Percentiles rank a stretch among this genome's conserved stretches.
Evolutionary conservation across 2,329 filamentous ascomycete genomes (phyloP).

Genomic region (Thelonectria blattea): DNA sequence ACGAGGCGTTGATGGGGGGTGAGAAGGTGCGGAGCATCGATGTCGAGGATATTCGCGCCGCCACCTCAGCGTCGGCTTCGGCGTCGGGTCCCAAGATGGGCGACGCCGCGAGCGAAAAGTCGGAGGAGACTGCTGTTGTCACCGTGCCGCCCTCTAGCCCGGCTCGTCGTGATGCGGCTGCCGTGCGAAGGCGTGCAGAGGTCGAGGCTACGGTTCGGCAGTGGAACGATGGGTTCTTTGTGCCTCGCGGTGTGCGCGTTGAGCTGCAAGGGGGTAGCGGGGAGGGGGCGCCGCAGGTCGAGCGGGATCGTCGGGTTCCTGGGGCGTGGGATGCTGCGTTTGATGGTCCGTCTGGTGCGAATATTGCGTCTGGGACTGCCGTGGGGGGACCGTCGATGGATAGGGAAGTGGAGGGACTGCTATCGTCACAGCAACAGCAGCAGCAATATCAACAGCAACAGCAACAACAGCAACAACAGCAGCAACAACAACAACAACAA

Average conservation of each 20-base stretch:
- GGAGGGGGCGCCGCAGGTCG: too few species aligned
- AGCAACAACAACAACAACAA: background rate
- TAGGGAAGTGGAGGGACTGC: slow-evolving; percentile 20
- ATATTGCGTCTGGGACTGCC: slow-evolving; percentile 7
- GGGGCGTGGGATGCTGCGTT: slow-evolving; percentile 34
- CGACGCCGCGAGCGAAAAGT: slow-evolving; percentile 1
- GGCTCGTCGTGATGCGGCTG: slow-evolving; percentile 26
- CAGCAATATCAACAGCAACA: too few species aligned
- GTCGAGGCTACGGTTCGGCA: slow-evolving; percentile 53
- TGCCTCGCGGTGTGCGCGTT: slow-evolving; percentile 55
- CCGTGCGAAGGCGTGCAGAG: slow-evolving; percentile 36
- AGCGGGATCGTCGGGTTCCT: slow-evolving; percentile 31
- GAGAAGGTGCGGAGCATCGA: slow-evolving; percentile 55
- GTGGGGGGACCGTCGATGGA: slow-evolving; percentile 20
- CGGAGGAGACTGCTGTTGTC: background rate
- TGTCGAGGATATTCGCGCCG: slow-evolving; percentile 38
- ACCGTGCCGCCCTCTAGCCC: slow-evolving; percentile 14
- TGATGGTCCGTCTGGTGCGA: slow-evolving; percentile 22
- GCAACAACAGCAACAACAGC: background rate
- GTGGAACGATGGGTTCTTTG: slow-evolving; percentile 65
- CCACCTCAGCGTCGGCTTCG: slow-evolving; percentile 26
- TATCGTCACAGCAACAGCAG: background rate
- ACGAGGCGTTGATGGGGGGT: slow-evolving; percentile 55
- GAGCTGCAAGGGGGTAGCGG: slow-evolving; percentile 31
- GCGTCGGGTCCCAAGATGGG: too few species aligned